Conservation (phyloP, 805 yeast species). For the Suhomyces kilbournensis region DNA sequence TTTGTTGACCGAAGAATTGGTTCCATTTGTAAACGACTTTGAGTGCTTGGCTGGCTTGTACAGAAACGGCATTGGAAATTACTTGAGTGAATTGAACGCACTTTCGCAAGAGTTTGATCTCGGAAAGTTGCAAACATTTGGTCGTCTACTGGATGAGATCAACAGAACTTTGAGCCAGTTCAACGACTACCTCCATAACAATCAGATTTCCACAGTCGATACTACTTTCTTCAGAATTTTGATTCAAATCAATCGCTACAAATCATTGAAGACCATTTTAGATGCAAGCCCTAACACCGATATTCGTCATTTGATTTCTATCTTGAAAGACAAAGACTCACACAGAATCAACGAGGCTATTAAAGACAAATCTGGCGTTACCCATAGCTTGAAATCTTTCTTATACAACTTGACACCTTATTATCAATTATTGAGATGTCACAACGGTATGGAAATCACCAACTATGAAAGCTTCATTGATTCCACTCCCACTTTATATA, state of each 20-base stretch:
- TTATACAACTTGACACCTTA: slow-evolving; percentile 2
- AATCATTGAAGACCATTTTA: slow-evolving; percentile 18
- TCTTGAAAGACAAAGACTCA: slow-evolving; percentile 10
- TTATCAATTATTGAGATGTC: slow-evolving; percentile 7
- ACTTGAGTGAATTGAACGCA: slow-evolving; percentile 18
- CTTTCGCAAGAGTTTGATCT: slow-evolving; percentile 23
- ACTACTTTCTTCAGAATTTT: slow-evolving; percentile 16
- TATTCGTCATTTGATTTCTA: slow-evolving; percentile 7
- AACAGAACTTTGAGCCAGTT: slow-evolving; percentile 16
- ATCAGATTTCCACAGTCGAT: slow-evolving; percentile 4
- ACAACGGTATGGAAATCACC: neutral
- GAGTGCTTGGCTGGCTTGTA: slow-evolving; percentile 12
- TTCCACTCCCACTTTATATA: slow-evolving; percentile 2
- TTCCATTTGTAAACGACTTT: slow-evolving; percentile 11
- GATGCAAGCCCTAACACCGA: slow-evolving; percentile 10
- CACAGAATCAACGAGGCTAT: slow-evolving; percentile 4
- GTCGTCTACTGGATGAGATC: slow-evolving; percentile 16
- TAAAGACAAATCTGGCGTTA: slow-evolving; percentile 5
- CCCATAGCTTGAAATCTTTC: neutral
- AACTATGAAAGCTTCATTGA: slow-evolving; percentile 4
- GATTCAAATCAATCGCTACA: slow-evolving; percentile 25
- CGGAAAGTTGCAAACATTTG: slow-evolving; percentile 9
- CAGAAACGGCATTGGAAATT: slow-evolving; percentile 16
- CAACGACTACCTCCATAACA: slow-evolving; percentile 12
- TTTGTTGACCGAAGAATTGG: slow-evolving; percentile 15